Evolutionary conservation across 352 stramenopile species (phyloP), one percentile per base, ranked within the genome.

Genomic region (Pythium utonaiense): DNA sequence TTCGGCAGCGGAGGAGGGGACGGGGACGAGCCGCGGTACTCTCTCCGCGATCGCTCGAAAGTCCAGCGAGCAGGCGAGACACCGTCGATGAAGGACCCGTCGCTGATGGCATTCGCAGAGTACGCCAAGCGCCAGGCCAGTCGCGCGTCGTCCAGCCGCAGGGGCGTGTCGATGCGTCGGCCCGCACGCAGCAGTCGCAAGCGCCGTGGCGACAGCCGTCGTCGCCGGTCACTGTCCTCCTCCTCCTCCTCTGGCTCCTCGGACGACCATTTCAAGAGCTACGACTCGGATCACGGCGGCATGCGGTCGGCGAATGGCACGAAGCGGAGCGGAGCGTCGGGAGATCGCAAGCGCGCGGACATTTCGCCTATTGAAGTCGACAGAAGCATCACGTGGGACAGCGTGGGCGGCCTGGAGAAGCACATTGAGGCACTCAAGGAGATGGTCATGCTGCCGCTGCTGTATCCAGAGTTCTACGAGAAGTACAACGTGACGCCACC

Each of bases 381-480:
- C 53, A 57, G 69, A 31, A 89, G 74, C 36, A 79, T 97, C 42
- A 93, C 74, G 4, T 97, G 88, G 88, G 82, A 91, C 19, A 92
- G 74, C 38, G 74, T 97, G 14, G 90, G 90, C 2, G 90, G 90
- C 0, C 66, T 97, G 13, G 75, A 84, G 36, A 74, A 77, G 19
- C 91, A 98, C 57, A 91, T 97, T 28, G 74, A 91, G 49, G 80
- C 88, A 24, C 73, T 98, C 56, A 97, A 97, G 64, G 92, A 98
- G 73, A 97, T 98, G 92, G 87, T 98, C 10, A 82, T 97, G 75
- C 77, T 98, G 14, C 92, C 92, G 8, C 61, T 97, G 45, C 54
- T 98, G 28, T 98, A 98, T 57, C 92, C 92, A 0, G 90, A 98
- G 65, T 91, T 97, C 57, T 97, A 97, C 53, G 73, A 90, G 38